A percentile compares a stretch with the other conserved stretches of the same genome.
These are phyloP conservation scores for Chlorella vulgaris DNA, from an alignment of 139 green algal species.

Conservation along the genomic window DNA sequence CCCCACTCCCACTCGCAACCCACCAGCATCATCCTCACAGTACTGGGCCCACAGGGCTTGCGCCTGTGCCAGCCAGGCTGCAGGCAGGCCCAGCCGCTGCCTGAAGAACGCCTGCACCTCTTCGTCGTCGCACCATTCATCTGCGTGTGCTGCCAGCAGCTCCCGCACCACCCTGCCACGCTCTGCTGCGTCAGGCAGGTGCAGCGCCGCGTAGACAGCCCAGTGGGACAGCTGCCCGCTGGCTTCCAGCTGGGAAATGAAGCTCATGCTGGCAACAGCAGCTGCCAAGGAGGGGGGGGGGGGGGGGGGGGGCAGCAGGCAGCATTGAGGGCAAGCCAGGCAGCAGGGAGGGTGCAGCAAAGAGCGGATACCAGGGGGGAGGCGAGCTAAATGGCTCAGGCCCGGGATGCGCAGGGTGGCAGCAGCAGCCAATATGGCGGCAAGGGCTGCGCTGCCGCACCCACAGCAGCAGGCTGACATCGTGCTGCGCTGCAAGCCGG, in stretches of 20 bases:
- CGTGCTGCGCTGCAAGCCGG: not conserved
- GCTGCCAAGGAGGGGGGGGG: not conserved
- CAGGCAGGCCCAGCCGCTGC: conserved; percentile 54
- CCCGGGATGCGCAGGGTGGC: too few relatives aligned
- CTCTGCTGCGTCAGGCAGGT: conserved; percentile 55
- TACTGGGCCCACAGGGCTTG: conserved; percentile 51
- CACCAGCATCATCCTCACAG: conserved; percentile 40
- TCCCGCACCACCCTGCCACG: conserved; percentile 30
- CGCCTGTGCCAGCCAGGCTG: conserved; percentile 52
- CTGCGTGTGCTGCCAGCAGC: conserved; percentile 55
- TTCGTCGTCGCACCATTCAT: conserved; percentile 50
- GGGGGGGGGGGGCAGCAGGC: not conserved
- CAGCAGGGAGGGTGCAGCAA: too few relatives aligned
- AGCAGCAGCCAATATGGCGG: too few relatives aligned
- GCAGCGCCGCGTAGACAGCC: conserved; percentile 79
- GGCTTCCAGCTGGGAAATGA: conserved; percentile 68
- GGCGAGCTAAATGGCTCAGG: too few relatives aligned
- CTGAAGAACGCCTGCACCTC: conserved; percentile 49
- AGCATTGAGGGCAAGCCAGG: not conserved
- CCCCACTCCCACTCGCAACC: not conserved
- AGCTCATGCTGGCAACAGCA: conserved; percentile 38
- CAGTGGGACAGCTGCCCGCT: conserved; percentile 63
- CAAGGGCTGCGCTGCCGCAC: too few relatives aligned
- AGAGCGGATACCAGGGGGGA: too few relatives aligned
- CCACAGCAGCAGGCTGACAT: too few relatives aligned